Conservation (phyloP, 805 yeast genomes). For the Saturnispora mendoncae region DNA sequence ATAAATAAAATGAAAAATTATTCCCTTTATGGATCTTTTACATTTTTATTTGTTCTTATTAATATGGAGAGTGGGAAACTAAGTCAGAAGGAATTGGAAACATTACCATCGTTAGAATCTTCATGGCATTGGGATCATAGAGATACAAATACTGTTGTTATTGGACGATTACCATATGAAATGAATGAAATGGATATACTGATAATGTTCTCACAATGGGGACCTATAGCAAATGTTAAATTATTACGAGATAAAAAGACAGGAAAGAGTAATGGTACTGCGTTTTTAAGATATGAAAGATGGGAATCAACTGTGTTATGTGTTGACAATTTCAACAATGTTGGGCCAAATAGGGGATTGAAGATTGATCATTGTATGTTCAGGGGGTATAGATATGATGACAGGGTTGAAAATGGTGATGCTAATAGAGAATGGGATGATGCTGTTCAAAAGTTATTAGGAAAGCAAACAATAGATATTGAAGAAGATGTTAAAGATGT, state of each 20-base stretch:
- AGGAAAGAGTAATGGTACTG: constrained; percentile 67
- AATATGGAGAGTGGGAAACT: constrained; percentile 4
- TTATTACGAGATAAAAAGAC: constrained; percentile 57
- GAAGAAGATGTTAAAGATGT: neutral
- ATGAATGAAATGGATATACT: constrained; percentile 70
- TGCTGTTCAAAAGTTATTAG: constrained; percentile 1
- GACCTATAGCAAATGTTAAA: constrained; percentile 70
- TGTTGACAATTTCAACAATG: constrained; percentile 79
- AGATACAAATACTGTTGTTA: constrained; percentile 66
- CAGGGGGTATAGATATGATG: constrained; percentile 7
- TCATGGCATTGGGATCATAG: constrained; percentile 88
- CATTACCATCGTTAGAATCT: constrained; percentile 31
- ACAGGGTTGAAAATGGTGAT: constrained; percentile 6
- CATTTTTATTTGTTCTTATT: no score
- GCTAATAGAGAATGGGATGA: constrained; percentile 10
- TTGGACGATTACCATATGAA: constrained; percentile 62
- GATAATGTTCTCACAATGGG: constrained; percentile 79
- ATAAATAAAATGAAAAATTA: no score
- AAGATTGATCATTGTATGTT: constrained; percentile 5
- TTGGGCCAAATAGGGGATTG: constrained; percentile 1
- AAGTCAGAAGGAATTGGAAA: constrained; percentile 6
- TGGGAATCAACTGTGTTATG: constrained; percentile 75
- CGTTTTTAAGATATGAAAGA: constrained; percentile 74
- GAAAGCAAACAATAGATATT: neutral
- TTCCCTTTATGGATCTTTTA: no score